Base-by-base conservation (phyloP, 2,329 filamentous ascomycete species). In the Penicillium janthinellum region DNA sequence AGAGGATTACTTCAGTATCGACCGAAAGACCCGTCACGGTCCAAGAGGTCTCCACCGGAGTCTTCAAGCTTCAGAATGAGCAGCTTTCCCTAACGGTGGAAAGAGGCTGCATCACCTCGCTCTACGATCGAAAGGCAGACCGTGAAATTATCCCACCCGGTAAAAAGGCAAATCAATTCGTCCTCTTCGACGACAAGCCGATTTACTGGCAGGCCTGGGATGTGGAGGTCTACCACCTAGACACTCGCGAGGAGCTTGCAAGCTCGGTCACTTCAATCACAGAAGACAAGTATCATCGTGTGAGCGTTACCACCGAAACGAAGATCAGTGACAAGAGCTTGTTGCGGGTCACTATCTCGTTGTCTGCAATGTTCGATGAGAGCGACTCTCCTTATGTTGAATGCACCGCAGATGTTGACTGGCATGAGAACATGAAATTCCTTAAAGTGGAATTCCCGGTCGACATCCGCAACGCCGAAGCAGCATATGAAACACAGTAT, bases 181-280 rank as follows among this genome's bases (percentile, higher is more conserved):
- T 98, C 64, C 87, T 98, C 25, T 98, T 96, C 70, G 95, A 99
- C 71, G 95, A 99, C 78, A 97, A 98, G 79, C 93, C 93, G 20
- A 84, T 97, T 28, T 96, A 96, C 80, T 97, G 92, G 93, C 91
- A 97, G 78, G 93, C 92, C 2, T 96, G 94, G 93, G 94, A 99
- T 75, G 94, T 98, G 4, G 95, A 99, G 76, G 93, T 98, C 34
- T 99, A 89, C 79, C 95, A 99, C 70, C 85, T 98, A 22, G 88
- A 96, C 57, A 95, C 92, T 1, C 88, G 92, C 58, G 86, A 90
- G 73, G 90, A 94, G 73, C 82, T 99, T 12, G 73, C 84, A 6
- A 85, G 88, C 17, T 84, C 85, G 62, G 83, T 86, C 65, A 92
- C 91, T 12, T 83, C 81, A 63, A 88, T 98, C 57, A 80, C 86